These are phyloP conservation scores for Graphilbum ipis-grandicollis DNA, from an alignment of 2,329 filamentous ascomycete genomes.

Conservation along the genomic window DNA sequence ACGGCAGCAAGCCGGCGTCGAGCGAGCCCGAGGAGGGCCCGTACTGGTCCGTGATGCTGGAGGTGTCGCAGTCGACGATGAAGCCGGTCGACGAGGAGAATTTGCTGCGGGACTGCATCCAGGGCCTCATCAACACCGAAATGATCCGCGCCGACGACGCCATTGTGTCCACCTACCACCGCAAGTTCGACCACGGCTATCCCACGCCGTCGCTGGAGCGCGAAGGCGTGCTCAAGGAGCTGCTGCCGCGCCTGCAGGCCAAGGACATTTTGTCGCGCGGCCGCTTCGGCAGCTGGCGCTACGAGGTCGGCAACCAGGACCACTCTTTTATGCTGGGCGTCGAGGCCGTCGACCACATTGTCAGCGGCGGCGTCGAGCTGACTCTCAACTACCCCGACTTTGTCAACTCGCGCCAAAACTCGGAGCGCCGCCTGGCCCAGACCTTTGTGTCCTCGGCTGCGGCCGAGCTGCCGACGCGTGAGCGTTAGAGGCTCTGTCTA, in stretches of 20 bases:
- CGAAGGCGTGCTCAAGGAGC: slow-evolving; percentile 81
- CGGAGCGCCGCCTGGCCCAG: slow-evolving; percentile 42
- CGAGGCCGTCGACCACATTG: slow-evolving; percentile 79
- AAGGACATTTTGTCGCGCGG: slow-evolving; percentile 90
- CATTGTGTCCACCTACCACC: slow-evolving; percentile 96
- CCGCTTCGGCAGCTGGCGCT: slow-evolving; percentile 94
- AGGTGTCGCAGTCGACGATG: slow-evolving; percentile 88
- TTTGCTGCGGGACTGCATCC: slow-evolving; percentile 77
- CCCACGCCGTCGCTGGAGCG: slow-evolving; percentile 89
- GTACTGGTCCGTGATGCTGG: slow-evolving; percentile 99
- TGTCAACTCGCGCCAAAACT: slow-evolving; percentile 64
- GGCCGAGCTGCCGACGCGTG: slow-evolving; percentile 20
- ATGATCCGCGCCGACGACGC: slow-evolving; percentile 86
- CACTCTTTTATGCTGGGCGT: slow-evolving; percentile 97
- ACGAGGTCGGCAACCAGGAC: slow-evolving; percentile 91
- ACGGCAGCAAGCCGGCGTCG: slow-evolving; percentile 65
- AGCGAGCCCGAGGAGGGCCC: slow-evolving; percentile 66
- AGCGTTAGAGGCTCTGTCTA: slow-evolving; percentile 4
- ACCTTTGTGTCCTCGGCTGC: slow-evolving; percentile 19
- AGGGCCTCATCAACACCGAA: slow-evolving; percentile 93
- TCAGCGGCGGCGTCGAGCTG: slow-evolving; percentile 76
- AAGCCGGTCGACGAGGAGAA: slow-evolving; percentile 84
- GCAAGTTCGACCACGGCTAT: slow-evolving; percentile 95
- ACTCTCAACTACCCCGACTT: slow-evolving; percentile 96
- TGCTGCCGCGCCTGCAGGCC: slow-evolving; percentile 81